Percentiles rank a stretch among this genome's conserved stretches.
phyloP scores from a whole-genome alignment of 495 filamentous ascomycete genomes.

The Penicillium canariense region DNA sequence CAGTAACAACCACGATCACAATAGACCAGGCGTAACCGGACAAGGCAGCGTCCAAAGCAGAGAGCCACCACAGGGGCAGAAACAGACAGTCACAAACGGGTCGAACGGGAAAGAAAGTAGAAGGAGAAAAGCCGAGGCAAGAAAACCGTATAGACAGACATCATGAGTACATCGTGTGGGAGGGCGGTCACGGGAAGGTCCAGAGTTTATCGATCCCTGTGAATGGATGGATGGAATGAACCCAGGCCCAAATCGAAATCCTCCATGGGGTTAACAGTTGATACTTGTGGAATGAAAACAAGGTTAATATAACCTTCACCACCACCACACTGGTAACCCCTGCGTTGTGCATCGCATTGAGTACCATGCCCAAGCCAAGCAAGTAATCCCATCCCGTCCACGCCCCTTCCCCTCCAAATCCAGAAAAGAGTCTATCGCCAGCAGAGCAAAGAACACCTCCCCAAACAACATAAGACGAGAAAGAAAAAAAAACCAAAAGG shows the following conservation, averaged over 20 bases:
- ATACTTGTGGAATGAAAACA: no score
- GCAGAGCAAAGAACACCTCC: slow-evolving; percentile 7
- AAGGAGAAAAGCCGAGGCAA: neutral
- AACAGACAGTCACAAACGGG: neutral
- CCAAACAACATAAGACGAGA: neutral
- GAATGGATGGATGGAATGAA: neutral
- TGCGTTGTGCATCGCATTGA: neutral
- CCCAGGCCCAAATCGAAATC: neutral
- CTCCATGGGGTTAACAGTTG: no score
- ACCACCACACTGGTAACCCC: neutral
- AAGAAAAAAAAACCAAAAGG: neutral
- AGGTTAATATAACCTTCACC: neutral
- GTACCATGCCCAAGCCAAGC: neutral
- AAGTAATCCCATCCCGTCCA: neutral
- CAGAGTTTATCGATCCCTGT: neutral
- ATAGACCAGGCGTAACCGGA: neutral
- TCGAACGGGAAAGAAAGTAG: neutral
- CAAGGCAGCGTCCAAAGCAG: neutral
- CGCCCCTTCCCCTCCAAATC: slow-evolving; percentile 5
- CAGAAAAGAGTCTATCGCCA: slow-evolving; percentile 15
- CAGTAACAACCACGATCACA: slow-evolving; percentile 3
- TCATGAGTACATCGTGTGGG: slow-evolving; percentile 18
- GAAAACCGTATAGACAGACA: slow-evolving; percentile 16
- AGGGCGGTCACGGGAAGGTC: neutral
- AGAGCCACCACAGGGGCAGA: slow-evolving; percentile 8